Percentiles rank a stretch among this genome's conserved stretches.
Evolutionary conservation across 192 early-diverging fungal species (phyloP).

Genomic region (Coemansia brasiliensis): DNA sequence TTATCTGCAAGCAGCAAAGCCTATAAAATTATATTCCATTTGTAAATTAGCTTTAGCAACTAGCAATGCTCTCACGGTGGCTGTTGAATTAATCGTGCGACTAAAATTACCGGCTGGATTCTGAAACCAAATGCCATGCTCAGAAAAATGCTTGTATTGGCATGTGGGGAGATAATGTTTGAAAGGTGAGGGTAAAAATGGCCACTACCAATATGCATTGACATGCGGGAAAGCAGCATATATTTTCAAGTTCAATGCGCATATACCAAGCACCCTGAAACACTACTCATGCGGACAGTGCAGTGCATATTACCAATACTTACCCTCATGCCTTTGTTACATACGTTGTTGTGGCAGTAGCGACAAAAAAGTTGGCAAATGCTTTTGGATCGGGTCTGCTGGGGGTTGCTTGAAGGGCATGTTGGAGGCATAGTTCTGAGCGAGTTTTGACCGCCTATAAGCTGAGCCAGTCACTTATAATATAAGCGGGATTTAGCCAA

Average conservation of each 20-base stretch:
- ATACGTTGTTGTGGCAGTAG: constrained; percentile 64
- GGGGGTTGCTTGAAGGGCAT: constrained; percentile 46
- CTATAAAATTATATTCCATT: constrained; percentile 15
- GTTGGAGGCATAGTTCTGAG: constrained; percentile 35
- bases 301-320: constrained; percentile 10
- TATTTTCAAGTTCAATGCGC: neutral
- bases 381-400: constrained; percentile 52
- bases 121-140: neutral
- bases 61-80: too few species aligned
- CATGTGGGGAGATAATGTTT: neutral
- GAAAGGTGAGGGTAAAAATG: neutral
- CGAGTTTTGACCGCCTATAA: neutral
- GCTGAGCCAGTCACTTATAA: constrained; percentile 4
- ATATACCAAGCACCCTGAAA: neutral
- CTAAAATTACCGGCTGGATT: too few species aligned
- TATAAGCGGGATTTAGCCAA: too few species aligned
- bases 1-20: constrained; percentile 69
- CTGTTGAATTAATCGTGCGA: too few species aligned
- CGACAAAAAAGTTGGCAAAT: constrained; percentile 67
- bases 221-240: neutral
- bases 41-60: too few species aligned
- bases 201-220: neutral
- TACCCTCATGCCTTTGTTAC: constrained; percentile 75
- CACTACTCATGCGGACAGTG: neutral
- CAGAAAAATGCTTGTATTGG: neutral